phyloP scores from a whole-genome alignment of 2,329 filamentous ascomycete genomes.

The Byssochlamys sp. region DNA sequence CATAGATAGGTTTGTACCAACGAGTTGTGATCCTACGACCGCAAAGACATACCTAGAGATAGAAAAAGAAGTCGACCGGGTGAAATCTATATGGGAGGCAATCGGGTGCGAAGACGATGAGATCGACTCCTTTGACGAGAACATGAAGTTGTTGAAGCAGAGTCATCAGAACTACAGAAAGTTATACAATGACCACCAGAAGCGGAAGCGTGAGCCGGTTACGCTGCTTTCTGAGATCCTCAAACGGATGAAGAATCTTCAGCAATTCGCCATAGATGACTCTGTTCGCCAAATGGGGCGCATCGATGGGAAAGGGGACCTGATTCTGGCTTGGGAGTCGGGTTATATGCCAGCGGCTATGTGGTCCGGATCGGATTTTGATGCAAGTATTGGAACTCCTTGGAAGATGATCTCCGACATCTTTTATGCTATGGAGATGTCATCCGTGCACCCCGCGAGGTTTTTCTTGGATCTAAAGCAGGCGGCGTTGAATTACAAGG shows the following conservation, averaged over 20 bases:
- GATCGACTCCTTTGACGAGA: neutral
- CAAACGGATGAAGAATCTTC: neutral
- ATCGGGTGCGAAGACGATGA: neutral
- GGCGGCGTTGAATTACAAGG: too few relatives aligned
- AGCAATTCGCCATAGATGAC: neutral
- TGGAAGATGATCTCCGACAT: neutral
- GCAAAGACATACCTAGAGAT: too few relatives aligned
- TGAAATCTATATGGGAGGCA: neutral
- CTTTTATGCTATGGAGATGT: neutral
- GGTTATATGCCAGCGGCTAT: neutral
- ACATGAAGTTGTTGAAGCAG: neutral
- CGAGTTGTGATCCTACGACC: too few relatives aligned
- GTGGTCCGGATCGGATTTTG: neutral
- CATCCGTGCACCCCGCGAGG: neutral
- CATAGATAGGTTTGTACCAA: too few relatives aligned
- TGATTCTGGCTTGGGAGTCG: neutral
- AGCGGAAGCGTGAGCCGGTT: neutral
- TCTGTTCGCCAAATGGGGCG: neutral
- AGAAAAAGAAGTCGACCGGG: too few relatives aligned
- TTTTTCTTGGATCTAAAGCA: too few relatives aligned
- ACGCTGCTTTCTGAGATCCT: neutral
- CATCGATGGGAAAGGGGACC: neutral
- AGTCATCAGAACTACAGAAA: neutral
- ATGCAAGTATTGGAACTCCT: neutral
- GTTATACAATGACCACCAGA: neutral